Percentiles rank a stretch among this genome's conserved stretches.
Evolutionary conservation across 345 rosid genomes (phyloP).

Genomic region (Punica granatum): DNA sequence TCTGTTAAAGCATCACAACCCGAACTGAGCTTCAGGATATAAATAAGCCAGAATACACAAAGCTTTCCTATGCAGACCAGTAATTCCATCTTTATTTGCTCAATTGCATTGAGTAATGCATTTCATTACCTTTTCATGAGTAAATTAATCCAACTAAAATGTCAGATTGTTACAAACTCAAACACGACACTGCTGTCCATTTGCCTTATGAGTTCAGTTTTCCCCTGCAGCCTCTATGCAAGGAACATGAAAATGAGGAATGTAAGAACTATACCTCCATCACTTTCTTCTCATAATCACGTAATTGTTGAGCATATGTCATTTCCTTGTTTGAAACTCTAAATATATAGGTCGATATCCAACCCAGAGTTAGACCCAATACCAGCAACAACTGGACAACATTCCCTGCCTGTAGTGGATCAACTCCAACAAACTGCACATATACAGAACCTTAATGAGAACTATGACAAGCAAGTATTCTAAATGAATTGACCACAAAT

Average conservation of each 20-base stretch:
- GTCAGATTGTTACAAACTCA: not conserved
- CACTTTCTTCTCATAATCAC: constrained; percentile 87
- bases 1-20: constrained; percentile 31
- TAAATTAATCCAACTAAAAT: not conserved
- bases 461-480: not conserved
- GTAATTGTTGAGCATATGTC: constrained; percentile 91
- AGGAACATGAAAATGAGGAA: not conserved
- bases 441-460: not conserved
- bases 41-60: not conserved
- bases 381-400: constrained; percentile 79
- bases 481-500: not conserved
- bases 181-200: not conserved
- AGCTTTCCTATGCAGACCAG: not conserved
- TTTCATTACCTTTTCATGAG: not conserved
- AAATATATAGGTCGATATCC: constrained; percentile 88
- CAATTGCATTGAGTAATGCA: not conserved
- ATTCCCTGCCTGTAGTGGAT: constrained; percentile 87
- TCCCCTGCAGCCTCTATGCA: too few species aligned
- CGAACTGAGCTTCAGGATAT: not conserved
- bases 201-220: not conserved
- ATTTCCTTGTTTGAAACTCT: constrained; percentile 96
- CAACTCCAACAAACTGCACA: constrained; percentile 70
- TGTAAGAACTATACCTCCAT: constrained; percentile 54
- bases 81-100: not conserved
- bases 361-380: constrained; percentile 81